Evolutionary conservation across 768 basidiomycete species (phyloP).

Genomic region (Lactifluus volemus): DNA sequence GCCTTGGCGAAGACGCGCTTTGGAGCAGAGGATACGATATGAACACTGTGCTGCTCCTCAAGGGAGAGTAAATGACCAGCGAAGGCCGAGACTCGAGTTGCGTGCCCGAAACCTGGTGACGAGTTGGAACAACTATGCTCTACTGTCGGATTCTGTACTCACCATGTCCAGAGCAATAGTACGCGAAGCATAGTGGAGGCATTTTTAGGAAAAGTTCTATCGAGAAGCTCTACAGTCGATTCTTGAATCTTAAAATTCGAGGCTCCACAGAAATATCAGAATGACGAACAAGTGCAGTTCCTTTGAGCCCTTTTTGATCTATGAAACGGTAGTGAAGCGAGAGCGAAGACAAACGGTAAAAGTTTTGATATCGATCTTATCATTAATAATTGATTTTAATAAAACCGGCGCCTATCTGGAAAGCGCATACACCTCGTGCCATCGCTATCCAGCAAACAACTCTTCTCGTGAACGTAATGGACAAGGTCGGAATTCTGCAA

Average conservation of each 20-base stretch:
- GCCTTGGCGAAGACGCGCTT: constrained; percentile 60
- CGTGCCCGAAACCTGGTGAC: constrained; percentile 65
- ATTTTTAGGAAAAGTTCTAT: not conserved
- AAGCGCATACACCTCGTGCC: not conserved
- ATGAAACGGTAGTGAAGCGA: too few species aligned
- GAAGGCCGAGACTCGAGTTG: constrained; percentile 73
- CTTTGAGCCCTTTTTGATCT: not conserved
- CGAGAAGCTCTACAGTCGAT: not conserved
- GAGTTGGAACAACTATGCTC: not conserved
- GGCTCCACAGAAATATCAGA: not conserved
- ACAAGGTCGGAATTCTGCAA: not conserved
- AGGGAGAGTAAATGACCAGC: constrained; percentile 48
- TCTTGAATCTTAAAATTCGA: not conserved
- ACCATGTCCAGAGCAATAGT: constrained; percentile 76
- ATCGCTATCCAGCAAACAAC: not conserved
- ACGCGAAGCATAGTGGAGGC: constrained; percentile 37
- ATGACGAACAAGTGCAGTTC: too few species aligned
- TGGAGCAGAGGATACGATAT: constrained; percentile 70
- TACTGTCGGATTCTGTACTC: not conserved
- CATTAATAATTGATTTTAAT: too few species aligned
- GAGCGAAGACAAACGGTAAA: too few species aligned
- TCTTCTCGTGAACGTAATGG: not conserved
- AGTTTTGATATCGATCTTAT: too few species aligned
- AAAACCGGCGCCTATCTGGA: too few species aligned
- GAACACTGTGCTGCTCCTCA: constrained; percentile 36